phyloP scores from a whole-genome alignment of 768 basidiomycete species.

The Leccinum variicolor region DNA sequence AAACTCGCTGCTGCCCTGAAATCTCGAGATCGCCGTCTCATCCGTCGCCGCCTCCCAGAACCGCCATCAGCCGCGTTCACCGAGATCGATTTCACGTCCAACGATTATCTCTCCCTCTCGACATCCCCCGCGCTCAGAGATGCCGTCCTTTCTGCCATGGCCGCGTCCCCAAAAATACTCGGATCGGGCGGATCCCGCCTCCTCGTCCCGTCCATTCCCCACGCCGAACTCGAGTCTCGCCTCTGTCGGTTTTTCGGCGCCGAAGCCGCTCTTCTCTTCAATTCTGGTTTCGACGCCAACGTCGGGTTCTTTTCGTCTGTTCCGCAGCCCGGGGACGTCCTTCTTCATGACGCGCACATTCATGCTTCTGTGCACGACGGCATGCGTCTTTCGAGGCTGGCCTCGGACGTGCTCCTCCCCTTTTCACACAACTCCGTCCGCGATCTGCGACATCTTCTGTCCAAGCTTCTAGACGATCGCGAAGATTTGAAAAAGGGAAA shows the following conservation, averaged over 20 bases:
- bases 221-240: slow-evolving; percentile 68
- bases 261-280: slow-evolving; percentile 76
- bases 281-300: slow-evolving; percentile 93
- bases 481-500: slow-evolving; percentile 37
- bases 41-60: slow-evolving; percentile 68
- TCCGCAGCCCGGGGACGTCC: slow-evolving; percentile 71
- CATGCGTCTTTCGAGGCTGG: slow-evolving; percentile 59
- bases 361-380: slow-evolving; percentile 94
- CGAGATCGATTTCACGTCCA: slow-evolving; percentile 72
- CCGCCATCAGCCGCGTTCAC: slow-evolving; percentile 38
- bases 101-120: slow-evolving; percentile 89
- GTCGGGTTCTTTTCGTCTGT: slow-evolving; percentile 80
- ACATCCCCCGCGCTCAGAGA: slow-evolving; percentile 52
- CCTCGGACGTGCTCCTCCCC: slow-evolving; percentile 33
- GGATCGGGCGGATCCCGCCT: slow-evolving; percentile 89
- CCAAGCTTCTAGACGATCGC: slow-evolving; percentile 36
- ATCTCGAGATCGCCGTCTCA: slow-evolving; percentile 63
- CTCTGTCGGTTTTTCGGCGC: slow-evolving; percentile 60
- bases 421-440: slow-evolving; percentile 74
- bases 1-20: slow-evolving; percentile 52
- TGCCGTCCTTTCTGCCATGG: slow-evolving; percentile 55
- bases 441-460: slow-evolving; percentile 46
- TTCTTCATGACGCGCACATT: slow-evolving; percentile 83
- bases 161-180: slow-evolving; percentile 52
- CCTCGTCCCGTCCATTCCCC: slow-evolving; percentile 57